Evolutionary conservation across 495 filamentous ascomycete genomes (phyloP).

Genomic region (Aspergillus affinis): DNA sequence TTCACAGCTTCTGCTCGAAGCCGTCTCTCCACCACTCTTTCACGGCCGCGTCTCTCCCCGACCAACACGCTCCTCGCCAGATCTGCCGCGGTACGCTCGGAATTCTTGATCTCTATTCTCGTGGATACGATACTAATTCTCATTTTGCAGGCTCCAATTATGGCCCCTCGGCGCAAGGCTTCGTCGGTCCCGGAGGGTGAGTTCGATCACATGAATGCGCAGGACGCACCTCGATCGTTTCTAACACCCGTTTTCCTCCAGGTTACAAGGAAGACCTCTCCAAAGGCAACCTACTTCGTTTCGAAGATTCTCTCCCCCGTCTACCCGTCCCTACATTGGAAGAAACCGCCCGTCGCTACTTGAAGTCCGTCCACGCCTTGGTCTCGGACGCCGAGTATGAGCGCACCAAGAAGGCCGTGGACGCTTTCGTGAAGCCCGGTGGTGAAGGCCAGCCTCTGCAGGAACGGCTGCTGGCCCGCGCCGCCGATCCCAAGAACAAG

Average conservation of each 20-base stretch:
- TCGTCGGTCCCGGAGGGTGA: slow-evolving; percentile 51
- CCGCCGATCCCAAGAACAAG: slow-evolving; percentile 78
- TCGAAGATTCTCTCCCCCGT: slow-evolving; percentile 89
- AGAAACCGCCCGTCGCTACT: slow-evolving; percentile 87
- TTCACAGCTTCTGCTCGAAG: slow-evolving; percentile 49
- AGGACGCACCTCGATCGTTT: neutral
- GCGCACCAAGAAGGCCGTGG: slow-evolving; percentile 75
- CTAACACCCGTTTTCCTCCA: slow-evolving; percentile 27
- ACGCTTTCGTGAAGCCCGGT: slow-evolving; percentile 78
- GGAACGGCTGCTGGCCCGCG: slow-evolving; percentile 77
- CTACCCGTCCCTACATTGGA: slow-evolving; percentile 91
- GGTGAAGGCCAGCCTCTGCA: slow-evolving; percentile 83
- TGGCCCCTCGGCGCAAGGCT: slow-evolving; percentile 45
- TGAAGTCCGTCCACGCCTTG: slow-evolving; percentile 87
- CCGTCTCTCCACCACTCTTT: slow-evolving; percentile 42
- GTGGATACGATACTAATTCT: neutral
- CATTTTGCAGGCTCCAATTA: slow-evolving; percentile 34
- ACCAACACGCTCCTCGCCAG: slow-evolving; percentile 39
- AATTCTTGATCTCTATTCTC: neutral
- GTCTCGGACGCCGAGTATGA: slow-evolving; percentile 71
- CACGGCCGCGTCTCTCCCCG: slow-evolving; percentile 42
- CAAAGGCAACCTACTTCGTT: slow-evolving; percentile 92
- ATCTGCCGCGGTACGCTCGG: slow-evolving; percentile 34
- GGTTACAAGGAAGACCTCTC: slow-evolving; percentile 90
- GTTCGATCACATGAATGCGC: slow-evolving; percentile 33